A percentile compares a stretch with the other conserved stretches of the same genome.
phyloP scores from a whole-genome alignment of 2,329 filamentous ascomycete species.

The Arthroderma uncinatum region DNA sequence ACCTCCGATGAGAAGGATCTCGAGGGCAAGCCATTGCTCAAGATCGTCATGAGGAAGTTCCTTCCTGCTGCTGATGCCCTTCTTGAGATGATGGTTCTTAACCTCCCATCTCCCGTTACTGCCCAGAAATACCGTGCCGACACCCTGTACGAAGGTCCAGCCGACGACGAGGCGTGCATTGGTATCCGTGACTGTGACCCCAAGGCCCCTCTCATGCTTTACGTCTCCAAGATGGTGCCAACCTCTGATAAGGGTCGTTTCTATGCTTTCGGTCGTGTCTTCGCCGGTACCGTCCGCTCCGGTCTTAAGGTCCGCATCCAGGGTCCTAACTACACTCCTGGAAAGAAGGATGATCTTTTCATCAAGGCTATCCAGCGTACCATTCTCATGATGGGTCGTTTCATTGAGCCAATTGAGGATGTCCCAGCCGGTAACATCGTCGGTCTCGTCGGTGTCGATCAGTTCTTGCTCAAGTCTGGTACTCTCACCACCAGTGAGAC shows the following conservation, averaged over 20 bases:
- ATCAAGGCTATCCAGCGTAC: conserved; percentile 99
- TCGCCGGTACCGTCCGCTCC: conserved; percentile 93
- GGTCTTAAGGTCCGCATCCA: conserved; percentile 99
- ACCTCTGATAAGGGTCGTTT: conserved; percentile 99
- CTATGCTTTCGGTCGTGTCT: conserved; percentile 99
- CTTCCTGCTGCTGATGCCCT: conserved; percentile 95
- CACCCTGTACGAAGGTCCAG: conserved; percentile 96
- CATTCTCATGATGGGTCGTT: conserved; percentile 99
- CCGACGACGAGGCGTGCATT: conserved; percentile 83
- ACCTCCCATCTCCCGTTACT: conserved; percentile 89
- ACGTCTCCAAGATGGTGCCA: conserved; percentile 99
- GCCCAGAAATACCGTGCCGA: conserved; percentile 97
- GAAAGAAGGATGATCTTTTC: conserved; percentile 98
- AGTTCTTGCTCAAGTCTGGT: conserved; percentile 99
- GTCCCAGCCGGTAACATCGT: conserved; percentile 99
- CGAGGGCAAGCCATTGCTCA: conserved; percentile 95
- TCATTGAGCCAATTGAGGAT: conserved; percentile 97
- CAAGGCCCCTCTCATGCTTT: conserved; percentile 97
- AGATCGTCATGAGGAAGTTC: conserved; percentile 98
- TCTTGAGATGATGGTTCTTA: conserved; percentile 99
- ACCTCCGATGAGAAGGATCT: conserved; percentile 73
- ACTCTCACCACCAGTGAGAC: conserved; percentile 95
- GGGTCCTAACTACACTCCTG: conserved; percentile 95
- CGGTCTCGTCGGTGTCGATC: conserved; percentile 97
- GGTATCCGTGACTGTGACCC: conserved; percentile 98